These are phyloP conservation scores for Apiospora phragmitis DNA, from an alignment of 2,329 filamentous ascomycete genomes.

Conservation along the genomic window DNA sequence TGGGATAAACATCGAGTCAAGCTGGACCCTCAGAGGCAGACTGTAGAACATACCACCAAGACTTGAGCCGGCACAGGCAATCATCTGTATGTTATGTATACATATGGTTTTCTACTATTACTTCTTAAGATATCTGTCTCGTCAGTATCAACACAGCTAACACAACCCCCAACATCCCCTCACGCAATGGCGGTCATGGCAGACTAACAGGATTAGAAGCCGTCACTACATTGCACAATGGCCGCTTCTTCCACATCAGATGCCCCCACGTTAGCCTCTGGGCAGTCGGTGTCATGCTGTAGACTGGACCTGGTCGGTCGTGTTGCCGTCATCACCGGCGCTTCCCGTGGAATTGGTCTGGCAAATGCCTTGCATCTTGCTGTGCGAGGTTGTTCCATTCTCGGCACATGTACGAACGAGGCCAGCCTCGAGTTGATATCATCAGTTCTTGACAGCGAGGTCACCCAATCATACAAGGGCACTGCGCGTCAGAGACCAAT, in stretches of 20 bases:
- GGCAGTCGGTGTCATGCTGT: neutral
- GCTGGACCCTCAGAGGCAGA: too few relatives aligned
- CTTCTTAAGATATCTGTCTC: too few relatives aligned
- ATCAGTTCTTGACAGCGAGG: conserved; percentile 20
- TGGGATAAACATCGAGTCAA: neutral
- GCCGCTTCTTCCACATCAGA: neutral
- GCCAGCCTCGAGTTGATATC: conserved; percentile 23
- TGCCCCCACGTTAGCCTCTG: neutral
- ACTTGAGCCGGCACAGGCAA: too few relatives aligned
- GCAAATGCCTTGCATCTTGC: conserved; percentile 30
- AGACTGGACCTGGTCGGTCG: neutral
- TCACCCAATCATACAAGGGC: conserved; percentile 20
- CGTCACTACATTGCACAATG: neutral
- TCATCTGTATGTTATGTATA: too few relatives aligned
- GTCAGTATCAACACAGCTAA: too few relatives aligned
- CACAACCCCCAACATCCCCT: neutral
- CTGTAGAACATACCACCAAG: too few relatives aligned
- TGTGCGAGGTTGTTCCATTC: conserved; percentile 29
- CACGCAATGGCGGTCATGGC: neutral
- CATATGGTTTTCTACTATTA: too few relatives aligned
- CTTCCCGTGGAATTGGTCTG: conserved; percentile 26
- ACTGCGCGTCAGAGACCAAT: conserved; percentile 16
- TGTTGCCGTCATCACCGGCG: conserved; percentile 12
- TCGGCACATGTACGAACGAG: conserved; percentile 32
- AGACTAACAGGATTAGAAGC: neutral